A percentile compares a stretch with the other conserved stretches of the same genome.
Evolutionary conservation across 306 rosid genomes (phyloP).

Genomic region (Vicia faba): DNA sequence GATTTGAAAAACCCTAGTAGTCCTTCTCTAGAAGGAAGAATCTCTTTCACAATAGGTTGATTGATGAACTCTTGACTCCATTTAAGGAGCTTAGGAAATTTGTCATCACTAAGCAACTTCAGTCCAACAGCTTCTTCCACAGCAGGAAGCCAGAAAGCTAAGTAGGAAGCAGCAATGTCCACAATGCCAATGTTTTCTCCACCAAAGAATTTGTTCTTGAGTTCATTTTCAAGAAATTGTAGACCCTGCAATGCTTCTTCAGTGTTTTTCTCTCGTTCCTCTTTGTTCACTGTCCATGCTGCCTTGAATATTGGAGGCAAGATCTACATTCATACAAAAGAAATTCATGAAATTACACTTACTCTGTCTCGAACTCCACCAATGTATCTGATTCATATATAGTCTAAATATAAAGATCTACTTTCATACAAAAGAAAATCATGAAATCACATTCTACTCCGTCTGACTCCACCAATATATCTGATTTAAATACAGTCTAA

Average conservation of each 20-base stretch:
- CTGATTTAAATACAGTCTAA: too few relatives aligned
- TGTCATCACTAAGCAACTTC: conserved; percentile 38
- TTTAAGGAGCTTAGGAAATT: conserved; percentile 46
- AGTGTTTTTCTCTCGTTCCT: conserved; percentile 38
- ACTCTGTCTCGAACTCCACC: too few relatives aligned
- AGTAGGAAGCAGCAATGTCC: conserved; percentile 48
- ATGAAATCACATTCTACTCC: too few relatives aligned
- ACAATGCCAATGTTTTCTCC: conserved; percentile 45
- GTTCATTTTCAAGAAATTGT: conserved; percentile 39
- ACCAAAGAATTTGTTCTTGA: conserved; percentile 45
- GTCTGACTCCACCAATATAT: too few relatives aligned
- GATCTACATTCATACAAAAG: conserved; percentile 1
- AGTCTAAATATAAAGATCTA: not conserved
- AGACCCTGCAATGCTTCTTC: conserved; percentile 37
- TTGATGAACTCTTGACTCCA: conserved; percentile 53
- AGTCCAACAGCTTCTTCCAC: conserved; percentile 48
- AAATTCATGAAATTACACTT: not conserved
- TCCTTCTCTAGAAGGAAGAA: conserved; percentile 40
- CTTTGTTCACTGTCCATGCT: conserved; percentile 26
- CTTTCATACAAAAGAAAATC: not conserved
- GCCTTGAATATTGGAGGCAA: conserved; percentile 24
- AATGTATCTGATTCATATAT: too few relatives aligned
- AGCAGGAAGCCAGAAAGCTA: conserved; percentile 53
- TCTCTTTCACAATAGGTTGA: conserved; percentile 42
- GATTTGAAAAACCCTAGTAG: conserved; percentile 34